These are phyloP conservation scores for Cucumis cinereus DNA, from an alignment of 306 rosid species.

Conservation along the genomic window DNA sequence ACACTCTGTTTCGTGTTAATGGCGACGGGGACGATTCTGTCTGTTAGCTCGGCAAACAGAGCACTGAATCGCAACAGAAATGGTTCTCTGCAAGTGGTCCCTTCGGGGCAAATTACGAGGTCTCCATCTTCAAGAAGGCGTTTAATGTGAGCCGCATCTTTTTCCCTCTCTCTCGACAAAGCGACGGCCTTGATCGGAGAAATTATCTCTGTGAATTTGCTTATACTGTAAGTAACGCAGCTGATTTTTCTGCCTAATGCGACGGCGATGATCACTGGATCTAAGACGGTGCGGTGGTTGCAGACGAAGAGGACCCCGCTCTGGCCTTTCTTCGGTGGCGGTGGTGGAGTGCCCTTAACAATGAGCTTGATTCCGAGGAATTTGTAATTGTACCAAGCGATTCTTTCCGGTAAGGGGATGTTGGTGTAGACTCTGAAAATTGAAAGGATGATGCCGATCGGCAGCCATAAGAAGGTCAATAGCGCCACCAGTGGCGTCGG, in stretches of 20 bases:
- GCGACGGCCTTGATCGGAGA: constrained; percentile 87
- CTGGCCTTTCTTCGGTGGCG: constrained; percentile 58
- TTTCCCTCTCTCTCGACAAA: constrained; percentile 70
- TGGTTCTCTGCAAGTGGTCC: constrained; percentile 86
- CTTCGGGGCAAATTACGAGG: constrained; percentile 82
- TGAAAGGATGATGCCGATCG: constrained; percentile 62
- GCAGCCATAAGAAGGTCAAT: constrained; percentile 70
- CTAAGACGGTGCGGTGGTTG: constrained; percentile 81
- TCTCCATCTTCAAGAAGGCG: constrained; percentile 78
- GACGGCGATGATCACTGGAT: constrained; percentile 68
- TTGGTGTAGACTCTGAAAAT: constrained; percentile 63
- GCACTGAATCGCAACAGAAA: constrained; percentile 79
- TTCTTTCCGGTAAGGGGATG: constrained; percentile 58
- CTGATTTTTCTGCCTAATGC: constrained; percentile 74
- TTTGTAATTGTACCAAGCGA: constrained; percentile 60
- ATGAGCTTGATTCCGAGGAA: constrained; percentile 52
- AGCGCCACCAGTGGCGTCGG: constrained; percentile 71
- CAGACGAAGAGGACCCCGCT: constrained; percentile 71
- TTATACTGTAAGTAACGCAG: constrained; percentile 84
- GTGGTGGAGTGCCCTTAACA: constrained; percentile 80
- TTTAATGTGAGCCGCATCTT: constrained; percentile 62
- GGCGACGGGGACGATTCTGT: constrained; percentile 83
- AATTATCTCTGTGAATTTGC: constrained; percentile 67
- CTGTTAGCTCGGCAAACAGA: constrained; percentile 71
- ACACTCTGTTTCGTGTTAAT: constrained; percentile 77